phyloP scores from a whole-genome alignment of 495 filamentous ascomycete genomes.

The Penicillium soppii region DNA sequence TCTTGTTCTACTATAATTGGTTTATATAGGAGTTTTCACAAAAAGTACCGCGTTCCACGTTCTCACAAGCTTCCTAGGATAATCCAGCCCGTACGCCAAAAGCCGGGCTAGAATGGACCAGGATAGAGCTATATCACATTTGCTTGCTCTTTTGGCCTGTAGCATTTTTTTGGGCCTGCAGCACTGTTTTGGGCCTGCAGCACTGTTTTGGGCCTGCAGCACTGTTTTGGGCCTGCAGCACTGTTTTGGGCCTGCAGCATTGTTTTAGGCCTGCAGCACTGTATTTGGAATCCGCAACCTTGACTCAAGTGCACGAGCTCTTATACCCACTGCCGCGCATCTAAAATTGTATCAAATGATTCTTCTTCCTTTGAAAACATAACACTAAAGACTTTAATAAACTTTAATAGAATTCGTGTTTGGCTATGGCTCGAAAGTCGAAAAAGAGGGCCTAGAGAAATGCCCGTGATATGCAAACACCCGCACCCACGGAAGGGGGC shows the following conservation, averaged over 20 bases:
- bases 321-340: background rate
- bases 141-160: background rate
- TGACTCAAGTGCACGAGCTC: no score
- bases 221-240: background rate
- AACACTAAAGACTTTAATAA: background rate
- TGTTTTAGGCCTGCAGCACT: background rate
- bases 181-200: background rate
- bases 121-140: no score
- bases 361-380: background rate
- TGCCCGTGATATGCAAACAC: background rate
- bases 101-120: no score
- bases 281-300: background rate
- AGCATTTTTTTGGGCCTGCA: background rate
- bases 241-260: background rate
- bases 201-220: background rate
- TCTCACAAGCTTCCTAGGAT: no score
- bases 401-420: background rate
- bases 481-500: background rate
- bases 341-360: background rate
- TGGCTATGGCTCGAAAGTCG: background rate
- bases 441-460: background rate
- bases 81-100: no score
- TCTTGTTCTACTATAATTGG: no score
- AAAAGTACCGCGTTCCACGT: no score
- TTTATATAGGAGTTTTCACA: no score